phyloP scores from a whole-genome alignment of 495 filamentous ascomycete genomes.

The Ascobolus immersus region DNA sequence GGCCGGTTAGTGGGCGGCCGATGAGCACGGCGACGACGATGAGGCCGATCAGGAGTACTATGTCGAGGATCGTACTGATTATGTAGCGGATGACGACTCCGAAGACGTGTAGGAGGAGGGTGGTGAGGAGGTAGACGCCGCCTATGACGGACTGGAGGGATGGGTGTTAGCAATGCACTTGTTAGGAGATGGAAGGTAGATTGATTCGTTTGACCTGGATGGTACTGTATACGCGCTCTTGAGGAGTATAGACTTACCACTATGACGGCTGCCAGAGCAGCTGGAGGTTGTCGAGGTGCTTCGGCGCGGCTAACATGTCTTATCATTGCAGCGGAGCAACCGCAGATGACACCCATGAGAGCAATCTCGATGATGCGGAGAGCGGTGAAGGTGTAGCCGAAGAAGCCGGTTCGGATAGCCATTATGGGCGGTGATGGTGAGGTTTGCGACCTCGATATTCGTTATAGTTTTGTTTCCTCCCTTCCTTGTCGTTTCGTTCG shows the following conservation, averaged over 20 bases:
- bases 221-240: neutral
- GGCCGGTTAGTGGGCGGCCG: slow-evolving; percentile 5
- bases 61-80: slow-evolving; percentile 2
- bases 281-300: neutral
- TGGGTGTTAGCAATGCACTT: too few relatives aligned
- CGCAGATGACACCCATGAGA: neutral
- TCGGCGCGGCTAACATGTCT: neutral
- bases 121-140: neutral
- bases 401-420: neutral
- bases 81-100: slow-evolving; percentile 2
- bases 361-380: neutral
- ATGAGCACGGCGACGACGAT: slow-evolving; percentile 3
- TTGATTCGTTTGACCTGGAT: too few relatives aligned
- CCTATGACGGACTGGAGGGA: neutral
- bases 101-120: neutral
- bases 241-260: neutral
- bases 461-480: too few relatives aligned
- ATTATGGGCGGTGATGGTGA: too few relatives aligned
- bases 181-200: neutral
- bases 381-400: neutral
- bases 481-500: too few relatives aligned
- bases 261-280: neutral
- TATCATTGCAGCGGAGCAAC: neutral
- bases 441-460: too few relatives aligned
- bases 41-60: slow-evolving; percentile 1